Evolutionary conservation across 768 basidiomycete genomes (phyloP).

Genomic region (Tephrocybe sp.): DNA sequence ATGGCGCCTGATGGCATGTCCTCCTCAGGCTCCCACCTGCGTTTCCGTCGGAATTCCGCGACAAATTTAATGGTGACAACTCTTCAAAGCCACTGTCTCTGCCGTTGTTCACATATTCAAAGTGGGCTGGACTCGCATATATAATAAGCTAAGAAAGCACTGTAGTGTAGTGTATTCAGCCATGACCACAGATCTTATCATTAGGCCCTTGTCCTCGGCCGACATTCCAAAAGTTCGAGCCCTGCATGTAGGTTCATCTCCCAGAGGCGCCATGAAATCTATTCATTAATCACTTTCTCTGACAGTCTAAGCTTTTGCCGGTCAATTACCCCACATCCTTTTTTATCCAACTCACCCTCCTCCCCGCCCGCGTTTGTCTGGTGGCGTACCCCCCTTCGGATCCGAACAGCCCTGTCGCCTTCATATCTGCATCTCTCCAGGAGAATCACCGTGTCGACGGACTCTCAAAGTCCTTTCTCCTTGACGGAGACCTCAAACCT

Average conservation of each 20-base stretch:
- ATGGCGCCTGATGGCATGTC: constrained; percentile 14
- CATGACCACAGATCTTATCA: constrained; percentile 23
- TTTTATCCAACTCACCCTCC: constrained; percentile 46
- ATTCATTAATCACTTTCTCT: not conserved
- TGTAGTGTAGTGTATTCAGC: no score
- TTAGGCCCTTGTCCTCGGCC: constrained; percentile 33
- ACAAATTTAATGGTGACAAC: no score
- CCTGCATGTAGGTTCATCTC: constrained; percentile 38
- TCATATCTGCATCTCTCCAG: constrained; percentile 41
- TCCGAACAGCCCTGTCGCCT: constrained; percentile 36
- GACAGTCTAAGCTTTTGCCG: constrained; percentile 38
- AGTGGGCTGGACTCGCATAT: no score
- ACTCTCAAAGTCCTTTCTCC: constrained; percentile 5
- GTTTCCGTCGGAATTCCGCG: constrained; percentile 16
- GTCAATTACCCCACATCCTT: constrained; percentile 41
- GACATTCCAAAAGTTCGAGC: constrained; percentile 35
- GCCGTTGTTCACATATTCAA: no score
- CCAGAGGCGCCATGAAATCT: constrained; percentile 3
- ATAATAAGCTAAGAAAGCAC: no score
- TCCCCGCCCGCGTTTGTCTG: constrained; percentile 40
- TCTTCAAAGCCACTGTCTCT: no score
- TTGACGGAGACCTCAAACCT: constrained; percentile 13
- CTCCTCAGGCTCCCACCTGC: constrained; percentile 9
- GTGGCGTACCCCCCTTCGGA: constrained; percentile 32
- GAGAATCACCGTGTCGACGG: constrained; percentile 21